Percentiles rank a stretch among this genome's conserved stretches.
phyloP scores from a whole-genome alignment of 345 rosid genomes.

The Populus nigra region DNA sequence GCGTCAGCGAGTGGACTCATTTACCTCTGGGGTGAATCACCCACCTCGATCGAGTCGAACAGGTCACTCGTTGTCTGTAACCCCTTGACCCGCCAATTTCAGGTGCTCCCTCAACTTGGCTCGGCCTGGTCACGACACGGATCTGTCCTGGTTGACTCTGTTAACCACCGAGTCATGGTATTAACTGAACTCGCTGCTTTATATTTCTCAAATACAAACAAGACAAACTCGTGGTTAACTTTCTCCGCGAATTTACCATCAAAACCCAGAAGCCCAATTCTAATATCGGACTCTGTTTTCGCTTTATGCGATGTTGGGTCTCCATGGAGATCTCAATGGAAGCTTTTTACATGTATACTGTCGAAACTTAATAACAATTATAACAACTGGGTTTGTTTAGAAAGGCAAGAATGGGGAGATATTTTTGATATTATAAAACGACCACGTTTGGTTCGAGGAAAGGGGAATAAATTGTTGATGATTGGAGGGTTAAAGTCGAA shows the following conservation, averaged over 20 bases:
- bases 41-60: slow-evolving; percentile 41
- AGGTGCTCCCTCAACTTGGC: slow-evolving; percentile 73
- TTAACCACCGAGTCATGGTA: slow-evolving; percentile 68
- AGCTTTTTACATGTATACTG: slow-evolving; percentile 54
- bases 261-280: slow-evolving; percentile 78
- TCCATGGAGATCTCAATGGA: slow-evolving; percentile 88
- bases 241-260: slow-evolving; percentile 80
- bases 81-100: slow-evolving; percentile 67
- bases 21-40: slow-evolving; percentile 67
- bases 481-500: slow-evolving; percentile 79
- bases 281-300: slow-evolving; percentile 57
- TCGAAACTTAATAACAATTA: slow-evolving; percentile 16
- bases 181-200: slow-evolving; percentile 73
- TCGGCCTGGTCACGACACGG: slow-evolving; percentile 95
- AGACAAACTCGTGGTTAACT: slow-evolving; percentile 51
- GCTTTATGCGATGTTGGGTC: slow-evolving; percentile 85
- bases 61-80: slow-evolving; percentile 75
- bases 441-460: slow-evolving; percentile 68
- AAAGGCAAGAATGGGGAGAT: slow-evolving; percentile 83
- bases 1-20: slow-evolving; percentile 68
- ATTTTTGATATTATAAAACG: slow-evolving; percentile 77
- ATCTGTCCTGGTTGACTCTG: slow-evolving; percentile 66
- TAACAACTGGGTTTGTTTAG: slow-evolving; percentile 67
- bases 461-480: slow-evolving; percentile 59
- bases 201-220: slow-evolving; percentile 43